Percentiles rank a stretch among this genome's conserved stretches.
Conservation (phyloP, 352 stramenopile species). For the Pseudoperonospora humuli region DNA sequence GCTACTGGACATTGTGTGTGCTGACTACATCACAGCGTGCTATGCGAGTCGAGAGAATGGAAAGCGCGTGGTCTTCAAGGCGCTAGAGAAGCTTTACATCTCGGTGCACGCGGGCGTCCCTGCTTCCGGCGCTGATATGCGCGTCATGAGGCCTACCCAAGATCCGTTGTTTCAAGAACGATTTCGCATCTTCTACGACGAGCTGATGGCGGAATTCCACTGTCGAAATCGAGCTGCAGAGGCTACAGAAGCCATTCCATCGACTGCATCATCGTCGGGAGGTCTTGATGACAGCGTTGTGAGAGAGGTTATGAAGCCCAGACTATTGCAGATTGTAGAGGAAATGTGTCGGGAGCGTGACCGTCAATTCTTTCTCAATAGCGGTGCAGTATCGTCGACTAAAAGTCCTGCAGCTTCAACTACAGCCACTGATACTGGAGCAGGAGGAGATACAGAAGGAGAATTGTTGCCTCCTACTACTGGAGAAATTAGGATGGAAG, state of each 20-base stretch:
- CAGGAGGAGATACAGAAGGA: conserved; percentile 1
- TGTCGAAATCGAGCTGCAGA: conserved; percentile 21
- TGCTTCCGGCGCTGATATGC: conserved; percentile 11
- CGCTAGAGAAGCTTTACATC: conserved; percentile 74
- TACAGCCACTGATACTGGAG: conserved; percentile 2
- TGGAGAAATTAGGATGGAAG: conserved; percentile 80
- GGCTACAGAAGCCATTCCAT: conserved; percentile 7
- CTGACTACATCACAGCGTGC: conserved; percentile 80
- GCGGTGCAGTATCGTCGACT: not conserved
- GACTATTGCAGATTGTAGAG: conserved; percentile 66
- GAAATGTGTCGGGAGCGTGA: conserved; percentile 69
- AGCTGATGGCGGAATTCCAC: conserved; percentile 45
- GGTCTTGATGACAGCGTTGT: conserved; percentile 51
- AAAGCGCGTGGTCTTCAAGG: conserved; percentile 67
- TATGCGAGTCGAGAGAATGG: conserved; percentile 81
- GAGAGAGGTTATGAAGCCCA: conserved; percentile 63
- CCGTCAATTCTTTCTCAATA: conserved; percentile 18
- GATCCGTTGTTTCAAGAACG: conserved; percentile 44
- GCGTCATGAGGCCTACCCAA: conserved; percentile 22
- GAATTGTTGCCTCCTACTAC: conserved; percentile 17
- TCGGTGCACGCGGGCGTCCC: conserved; percentile 44
- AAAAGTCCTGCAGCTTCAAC: conserved; percentile 5
- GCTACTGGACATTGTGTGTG: conserved; percentile 79
- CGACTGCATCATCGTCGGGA: conserved; percentile 11
- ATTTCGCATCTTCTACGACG: conserved; percentile 48